Percentiles rank a stretch among this genome's conserved stretches.
Evolutionary conservation across 2,329 filamentous ascomycete species (phyloP).

Genomic region (Calonectria leucothoes): DNA sequence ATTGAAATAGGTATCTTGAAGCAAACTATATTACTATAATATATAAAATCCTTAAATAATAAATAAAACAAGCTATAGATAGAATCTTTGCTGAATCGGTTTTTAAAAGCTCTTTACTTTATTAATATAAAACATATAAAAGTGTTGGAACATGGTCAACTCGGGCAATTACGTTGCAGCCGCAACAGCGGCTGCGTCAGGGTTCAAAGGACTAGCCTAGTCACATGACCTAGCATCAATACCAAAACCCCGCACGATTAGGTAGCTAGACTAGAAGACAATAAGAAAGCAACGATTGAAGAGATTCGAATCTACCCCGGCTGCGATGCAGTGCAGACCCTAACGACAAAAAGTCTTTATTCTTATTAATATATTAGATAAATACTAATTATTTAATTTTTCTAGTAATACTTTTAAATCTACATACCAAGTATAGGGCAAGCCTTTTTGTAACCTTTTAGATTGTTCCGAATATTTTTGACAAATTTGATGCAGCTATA

Average conservation of each 20-base stretch:
- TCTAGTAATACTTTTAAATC: slow-evolving; percentile 9
- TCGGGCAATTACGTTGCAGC: no score
- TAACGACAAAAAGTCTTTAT: slow-evolving; percentile 9
- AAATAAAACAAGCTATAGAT: neutral
- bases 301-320: no score
- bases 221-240: no score
- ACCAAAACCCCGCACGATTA: no score
- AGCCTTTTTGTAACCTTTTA: slow-evolving; percentile 8
- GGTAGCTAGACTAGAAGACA: no score
- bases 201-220: no score
- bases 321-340: no score
- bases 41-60: neutral
- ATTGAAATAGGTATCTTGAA: slow-evolving; percentile 47
- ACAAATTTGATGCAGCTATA: neutral
- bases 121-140: neutral
- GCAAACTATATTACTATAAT: neutral
- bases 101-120: slow-evolving; percentile 8
- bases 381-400: neutral
- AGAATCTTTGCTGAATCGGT: slow-evolving; percentile 5
- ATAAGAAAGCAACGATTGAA: no score
- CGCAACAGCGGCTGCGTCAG: no score
- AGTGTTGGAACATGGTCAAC: no score
- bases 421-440: neutral
- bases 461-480: neutral
- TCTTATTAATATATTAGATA: slow-evolving; percentile 10